phyloP scores from a whole-genome alignment of 768 basidiomycete genomes.

The Podaxis sp. region DNA sequence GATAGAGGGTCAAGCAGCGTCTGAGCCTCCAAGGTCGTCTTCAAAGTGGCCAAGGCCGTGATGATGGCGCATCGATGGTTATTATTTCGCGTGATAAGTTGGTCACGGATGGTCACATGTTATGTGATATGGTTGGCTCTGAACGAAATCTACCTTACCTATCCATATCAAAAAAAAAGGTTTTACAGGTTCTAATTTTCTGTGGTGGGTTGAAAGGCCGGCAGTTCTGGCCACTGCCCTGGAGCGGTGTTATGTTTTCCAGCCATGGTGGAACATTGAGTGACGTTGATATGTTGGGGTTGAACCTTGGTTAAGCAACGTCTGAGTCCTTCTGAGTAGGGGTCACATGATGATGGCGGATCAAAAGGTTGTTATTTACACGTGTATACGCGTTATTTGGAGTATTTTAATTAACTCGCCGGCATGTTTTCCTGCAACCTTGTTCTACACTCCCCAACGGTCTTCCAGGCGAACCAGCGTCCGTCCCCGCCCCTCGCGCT shows the following conservation, averaged over 20 bases:
- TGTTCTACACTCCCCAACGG: not conserved
- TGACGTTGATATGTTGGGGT: too few species aligned
- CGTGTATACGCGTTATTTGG: slow-evolving; percentile 7
- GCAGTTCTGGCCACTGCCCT: too few species aligned
- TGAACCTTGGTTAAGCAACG: too few species aligned
- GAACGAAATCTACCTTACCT: too few species aligned
- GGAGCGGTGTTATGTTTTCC: slow-evolving; percentile 46
- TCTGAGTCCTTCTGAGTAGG: too few species aligned
- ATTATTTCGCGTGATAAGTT: too few species aligned
- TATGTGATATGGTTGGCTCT: too few species aligned
- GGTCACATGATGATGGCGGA: not conserved
- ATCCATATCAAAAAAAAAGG: too few species aligned
- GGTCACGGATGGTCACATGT: too few species aligned
- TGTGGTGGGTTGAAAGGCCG: too few species aligned
- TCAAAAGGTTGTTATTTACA: slow-evolving; percentile 2
- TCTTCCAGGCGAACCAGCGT: not conserved
- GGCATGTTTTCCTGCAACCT: not conserved
- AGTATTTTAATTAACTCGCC: not conserved
- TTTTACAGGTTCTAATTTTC: too few species aligned
- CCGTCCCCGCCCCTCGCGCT: slow-evolving; percentile 3
- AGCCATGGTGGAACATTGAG: slow-evolving; percentile 65
- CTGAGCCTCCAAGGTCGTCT: too few species aligned
- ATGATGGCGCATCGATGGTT: slow-evolving; percentile 45
- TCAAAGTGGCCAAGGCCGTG: slow-evolving; percentile 54
- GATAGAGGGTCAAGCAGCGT: not conserved